Percentiles rank a stretch among this genome's conserved stretches.
Conservation (phyloP, 345 rosid genomes). For the Syzygium jambos region DNA sequence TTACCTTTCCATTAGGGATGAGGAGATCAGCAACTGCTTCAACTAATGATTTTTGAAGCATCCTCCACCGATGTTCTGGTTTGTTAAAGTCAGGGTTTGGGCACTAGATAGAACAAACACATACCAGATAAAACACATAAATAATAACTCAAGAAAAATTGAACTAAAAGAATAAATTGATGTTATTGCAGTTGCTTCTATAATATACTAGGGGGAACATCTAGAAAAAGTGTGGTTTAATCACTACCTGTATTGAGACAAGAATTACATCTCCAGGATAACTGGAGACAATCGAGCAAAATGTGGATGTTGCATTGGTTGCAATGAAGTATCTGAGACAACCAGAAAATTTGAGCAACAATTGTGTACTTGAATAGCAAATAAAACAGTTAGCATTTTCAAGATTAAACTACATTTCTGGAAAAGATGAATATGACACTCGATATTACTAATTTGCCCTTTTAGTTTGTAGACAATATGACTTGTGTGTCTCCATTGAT, state of each 20-base stretch:
- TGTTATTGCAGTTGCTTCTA: not conserved
- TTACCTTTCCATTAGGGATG: slow-evolving; percentile 46
- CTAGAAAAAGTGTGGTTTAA: not conserved
- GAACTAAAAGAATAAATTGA: not conserved
- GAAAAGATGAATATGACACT: not conserved
- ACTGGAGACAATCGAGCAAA: slow-evolving; percentile 41
- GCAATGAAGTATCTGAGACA: slow-evolving; percentile 41
- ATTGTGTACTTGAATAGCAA: not conserved
- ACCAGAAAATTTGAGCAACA: not conserved
- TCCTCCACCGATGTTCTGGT: slow-evolving; percentile 59
- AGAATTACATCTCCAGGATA: slow-evolving; percentile 51
- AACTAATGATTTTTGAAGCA: slow-evolving; percentile 51
- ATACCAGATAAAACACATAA: not conserved
- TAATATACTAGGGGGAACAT: not conserved
- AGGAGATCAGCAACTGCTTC: slow-evolving; percentile 60
- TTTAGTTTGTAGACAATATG: not conserved
- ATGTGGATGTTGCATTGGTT: slow-evolving; percentile 58
- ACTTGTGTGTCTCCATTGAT: not conserved
- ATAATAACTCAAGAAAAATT: not conserved
- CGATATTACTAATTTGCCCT: not conserved
- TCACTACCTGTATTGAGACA: slow-evolving; percentile 49
- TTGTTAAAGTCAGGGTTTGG: slow-evolving; percentile 67
- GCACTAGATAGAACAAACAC: slow-evolving; percentile 26
- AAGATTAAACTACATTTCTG: not conserved
- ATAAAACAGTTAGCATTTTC: not conserved